Evolutionary conservation across 208 protist species (phyloP), one percentile per base, ranked within the genome.

Genomic region (Crithidia bombi): DNA sequence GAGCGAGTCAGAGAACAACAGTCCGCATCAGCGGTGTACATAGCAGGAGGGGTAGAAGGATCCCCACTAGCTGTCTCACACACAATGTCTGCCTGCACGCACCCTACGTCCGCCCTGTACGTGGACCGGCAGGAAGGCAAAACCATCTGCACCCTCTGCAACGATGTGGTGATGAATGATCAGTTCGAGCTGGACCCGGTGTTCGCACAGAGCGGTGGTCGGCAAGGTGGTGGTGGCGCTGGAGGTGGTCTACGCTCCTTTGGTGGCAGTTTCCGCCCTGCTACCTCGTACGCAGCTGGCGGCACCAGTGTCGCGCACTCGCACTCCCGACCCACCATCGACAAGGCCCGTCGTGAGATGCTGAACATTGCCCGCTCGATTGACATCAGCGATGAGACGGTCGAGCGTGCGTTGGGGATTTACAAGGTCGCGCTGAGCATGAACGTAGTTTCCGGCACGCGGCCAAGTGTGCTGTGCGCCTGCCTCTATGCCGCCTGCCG

Each of bases 401-500:
- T 93, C 7, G 90, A 97, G 76, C 65, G 76, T 12, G 92, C 92
- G 10, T 67, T 93, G 10, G 89, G 75, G 30, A 82, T 97, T 23
- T 97, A 93, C 73, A 93, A 93, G 71, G 23, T 92, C 14, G 92
- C 90, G 6, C 78, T 91, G 28, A 52, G 46, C 50, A 46, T 89
- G 33, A 93, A 93, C 62, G 87, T 80, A 2, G 72, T 97, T 28
- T 82, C 85, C n/a, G 92, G 92, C 38, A 85, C 87, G 21, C 78
- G 88, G 17, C 65, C 75, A 25, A 75, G 69, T 32, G 73, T 97
- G 25, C 65, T 97, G 28, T 92, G 83, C 66, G 92, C 94, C 6
- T 96, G 88, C 55, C 70, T 98, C 3, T 98, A 98, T 65, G 83
- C 86, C 25, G 86, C 87, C 0, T 96, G 91, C 67, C 78, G 94